Evolutionary conservation across 495 filamentous ascomycete genomes (phyloP), one percentile per base, ranked within the genome.

Genomic region (Xylaria intraflava): DNA sequence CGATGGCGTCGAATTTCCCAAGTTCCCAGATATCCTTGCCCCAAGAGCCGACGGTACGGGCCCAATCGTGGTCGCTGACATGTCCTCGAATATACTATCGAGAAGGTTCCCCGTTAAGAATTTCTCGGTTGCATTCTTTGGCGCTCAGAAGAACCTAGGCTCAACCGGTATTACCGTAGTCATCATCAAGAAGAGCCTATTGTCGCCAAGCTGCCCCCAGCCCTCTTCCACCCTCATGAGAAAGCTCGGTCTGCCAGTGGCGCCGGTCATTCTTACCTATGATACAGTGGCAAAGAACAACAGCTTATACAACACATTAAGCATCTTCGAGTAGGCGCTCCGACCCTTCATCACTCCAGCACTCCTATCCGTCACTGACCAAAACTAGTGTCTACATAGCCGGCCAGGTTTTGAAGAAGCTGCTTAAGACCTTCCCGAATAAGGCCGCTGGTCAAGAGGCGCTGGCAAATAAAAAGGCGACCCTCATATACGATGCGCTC

Each of bases 291-390:
- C 83, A 3, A 86, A 87, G 70, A 85, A 86, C 67, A 86, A 86
- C 67, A 85, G 80, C 44, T 78, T 93, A 22, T 90, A 91, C 70
- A 92, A 92, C 71, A 93, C 89, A 2, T 75, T 93, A 19, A 84
- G 84, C 27, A 91, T 93, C 56, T 90, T 92, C 70, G 86, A 84
- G 65, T 73, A 55, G 50, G 43, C 49, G 19, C 19, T n/a, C 36
- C 41, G 26, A 23, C 20, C 1, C 19, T 26, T 17, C 26, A n/a
- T 16, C 30, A 22, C n/a, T n/a, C n/a, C n/a, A 29, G 10, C 8
- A 38, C 46, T 56, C 20, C 58, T 19, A 17, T 35, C 17, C 19
- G 26, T 35, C 12, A 3, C 39, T 53, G 53, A 58, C 42, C 30
- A 60, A 33, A 43, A n/a, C 22, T 38, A 72, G 74, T 59, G 82